These are phyloP conservation scores for Euclidium syriacum DNA, from an alignment of 345 rosid species.

Conservation along the genomic window DNA sequence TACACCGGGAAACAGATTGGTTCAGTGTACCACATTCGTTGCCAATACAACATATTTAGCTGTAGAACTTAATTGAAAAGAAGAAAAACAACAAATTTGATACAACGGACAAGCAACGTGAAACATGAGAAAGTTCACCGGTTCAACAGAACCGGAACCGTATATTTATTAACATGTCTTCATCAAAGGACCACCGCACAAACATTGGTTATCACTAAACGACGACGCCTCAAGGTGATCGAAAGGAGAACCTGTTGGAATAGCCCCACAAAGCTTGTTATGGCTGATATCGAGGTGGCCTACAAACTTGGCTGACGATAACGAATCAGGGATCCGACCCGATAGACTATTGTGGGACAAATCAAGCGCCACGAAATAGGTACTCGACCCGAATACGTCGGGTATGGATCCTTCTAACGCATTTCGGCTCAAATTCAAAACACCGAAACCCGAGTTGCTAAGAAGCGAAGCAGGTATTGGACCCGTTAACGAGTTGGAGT, in stretches of 20 bases:
- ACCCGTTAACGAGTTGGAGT: slow-evolving; percentile 58
- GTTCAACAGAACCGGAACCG: slow-evolving; percentile 11
- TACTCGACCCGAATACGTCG: slow-evolving; percentile 59
- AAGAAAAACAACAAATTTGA: background rate
- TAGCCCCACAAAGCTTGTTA: slow-evolving; percentile 82
- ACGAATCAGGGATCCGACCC: slow-evolving; percentile 64
- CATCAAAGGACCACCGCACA: slow-evolving; percentile 79
- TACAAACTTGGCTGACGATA: slow-evolving; percentile 52
- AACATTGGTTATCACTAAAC: slow-evolving; percentile 62
- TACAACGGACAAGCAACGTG: background rate
- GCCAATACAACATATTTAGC: slow-evolving; percentile 5
- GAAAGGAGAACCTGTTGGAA: slow-evolving; percentile 77
- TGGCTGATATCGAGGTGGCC: slow-evolving; percentile 88
- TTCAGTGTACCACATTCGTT: background rate
- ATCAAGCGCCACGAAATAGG: slow-evolving; percentile 77
- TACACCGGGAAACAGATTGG: background rate
- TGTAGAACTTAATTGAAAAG: background rate
- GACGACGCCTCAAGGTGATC: slow-evolving; percentile 70
- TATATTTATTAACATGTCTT: slow-evolving; percentile 43
- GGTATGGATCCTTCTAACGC: slow-evolving; percentile 69
- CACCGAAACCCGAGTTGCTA: slow-evolving; percentile 53
- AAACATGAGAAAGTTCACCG: background rate
- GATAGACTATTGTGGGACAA: slow-evolving; percentile 58
- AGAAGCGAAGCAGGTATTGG: slow-evolving; percentile 48
- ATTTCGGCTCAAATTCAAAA: slow-evolving; percentile 75